Percentiles rank a stretch among this genome's conserved stretches.
These are phyloP conservation scores for Emergomyces orientalis DNA, from an alignment of 2,329 filamentous ascomycete species.

Conservation along the genomic window DNA sequence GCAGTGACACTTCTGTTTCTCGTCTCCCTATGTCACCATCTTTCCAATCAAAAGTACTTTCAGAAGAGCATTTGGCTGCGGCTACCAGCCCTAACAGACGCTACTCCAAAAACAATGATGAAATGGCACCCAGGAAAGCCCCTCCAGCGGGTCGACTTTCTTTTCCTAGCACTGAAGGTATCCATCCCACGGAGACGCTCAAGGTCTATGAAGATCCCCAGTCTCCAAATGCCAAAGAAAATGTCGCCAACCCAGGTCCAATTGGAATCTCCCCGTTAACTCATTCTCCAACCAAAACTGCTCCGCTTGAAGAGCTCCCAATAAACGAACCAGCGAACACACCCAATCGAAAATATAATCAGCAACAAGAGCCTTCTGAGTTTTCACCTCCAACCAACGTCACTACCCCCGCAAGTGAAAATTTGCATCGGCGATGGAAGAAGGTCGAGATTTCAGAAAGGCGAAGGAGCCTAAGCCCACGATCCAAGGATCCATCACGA, in stretches of 20 bases:
- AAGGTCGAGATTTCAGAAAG: constrained; percentile 24
- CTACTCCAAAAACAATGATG: constrained; percentile 9
- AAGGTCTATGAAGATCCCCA: constrained; percentile 48
- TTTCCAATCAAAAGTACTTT: constrained; percentile 10
- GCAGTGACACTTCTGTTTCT: constrained; percentile 11
- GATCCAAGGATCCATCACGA: constrained; percentile 31
- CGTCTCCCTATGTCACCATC: constrained; percentile 12
- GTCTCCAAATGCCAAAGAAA: constrained; percentile 24
- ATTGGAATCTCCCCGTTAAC: constrained; percentile 16
- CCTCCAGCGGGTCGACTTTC: constrained; percentile 10
- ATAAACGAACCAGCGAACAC: constrained; percentile 27
- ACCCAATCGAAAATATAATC: constrained; percentile 21
- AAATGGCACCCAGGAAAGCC: constrained; percentile 9
- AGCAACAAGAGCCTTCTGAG: constrained; percentile 14
- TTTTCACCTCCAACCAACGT: constrained; percentile 7
- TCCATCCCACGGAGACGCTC: constrained; percentile 20
- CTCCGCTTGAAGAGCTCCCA: constrained; percentile 32
- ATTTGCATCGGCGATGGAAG: constrained; percentile 25
- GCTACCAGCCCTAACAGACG: constrained; percentile 11
- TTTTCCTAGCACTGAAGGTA: constrained; percentile 26
- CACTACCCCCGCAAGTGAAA: constrained; percentile 15
- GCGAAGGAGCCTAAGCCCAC: constrained; percentile 29
- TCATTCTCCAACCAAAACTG: constrained; percentile 20
- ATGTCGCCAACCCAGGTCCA: constrained; percentile 13
- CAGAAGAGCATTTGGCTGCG: constrained; percentile 9